Evolutionary conservation across 1,284 basidiomycete species (phyloP).

Genomic region (Malassezia slooffiae): DNA sequence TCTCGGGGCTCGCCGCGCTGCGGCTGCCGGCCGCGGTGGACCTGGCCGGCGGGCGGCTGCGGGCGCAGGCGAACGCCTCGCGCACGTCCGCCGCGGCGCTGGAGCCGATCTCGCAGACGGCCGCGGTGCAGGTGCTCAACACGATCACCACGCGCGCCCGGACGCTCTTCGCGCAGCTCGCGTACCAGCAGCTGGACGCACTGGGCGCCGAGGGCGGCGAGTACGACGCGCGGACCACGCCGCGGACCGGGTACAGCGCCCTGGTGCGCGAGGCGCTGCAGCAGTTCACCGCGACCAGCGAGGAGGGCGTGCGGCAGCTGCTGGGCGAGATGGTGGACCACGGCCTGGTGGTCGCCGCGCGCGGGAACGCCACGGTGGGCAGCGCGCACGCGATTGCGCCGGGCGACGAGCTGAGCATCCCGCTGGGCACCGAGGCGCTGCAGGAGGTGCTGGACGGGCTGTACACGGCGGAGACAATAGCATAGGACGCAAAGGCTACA

Average conservation of each 20-base stretch:
- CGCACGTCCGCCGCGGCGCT: neutral
- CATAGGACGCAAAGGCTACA: too few species aligned
- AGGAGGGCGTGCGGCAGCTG: slow-evolving; percentile 14
- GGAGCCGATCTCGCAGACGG: slow-evolving; percentile 6
- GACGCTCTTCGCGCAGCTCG: slow-evolving; percentile 11
- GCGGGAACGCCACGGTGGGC: slow-evolving; percentile 6
- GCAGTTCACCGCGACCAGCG: slow-evolving; percentile 11
- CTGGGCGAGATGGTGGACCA: slow-evolving; percentile 17
- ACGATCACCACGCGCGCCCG: slow-evolving; percentile 15
- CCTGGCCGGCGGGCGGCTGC: slow-evolving; percentile 8
- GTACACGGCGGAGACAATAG: too few species aligned
- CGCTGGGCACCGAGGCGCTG: slow-evolving; percentile 1
- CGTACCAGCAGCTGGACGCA: slow-evolving; percentile 5
- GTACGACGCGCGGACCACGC: neutral
- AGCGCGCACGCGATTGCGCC: slow-evolving; percentile 16
- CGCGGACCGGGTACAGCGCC: slow-evolving; percentile 6
- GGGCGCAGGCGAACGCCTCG: slow-evolving; percentile 1
- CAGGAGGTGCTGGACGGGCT: slow-evolving; percentile 12
- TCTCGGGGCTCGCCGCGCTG: slow-evolving; percentile 6
- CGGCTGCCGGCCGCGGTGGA: slow-evolving; percentile 12
- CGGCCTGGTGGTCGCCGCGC: slow-evolving; percentile 10
- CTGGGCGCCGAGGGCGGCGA: neutral
- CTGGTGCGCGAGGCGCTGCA: slow-evolving; percentile 13
- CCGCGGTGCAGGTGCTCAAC: slow-evolving; percentile 14
- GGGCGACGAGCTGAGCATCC: slow-evolving; percentile 14